Evolutionary conservation across 495 filamentous ascomycete genomes (phyloP).

Genomic region (Bacidia rubella): DNA sequence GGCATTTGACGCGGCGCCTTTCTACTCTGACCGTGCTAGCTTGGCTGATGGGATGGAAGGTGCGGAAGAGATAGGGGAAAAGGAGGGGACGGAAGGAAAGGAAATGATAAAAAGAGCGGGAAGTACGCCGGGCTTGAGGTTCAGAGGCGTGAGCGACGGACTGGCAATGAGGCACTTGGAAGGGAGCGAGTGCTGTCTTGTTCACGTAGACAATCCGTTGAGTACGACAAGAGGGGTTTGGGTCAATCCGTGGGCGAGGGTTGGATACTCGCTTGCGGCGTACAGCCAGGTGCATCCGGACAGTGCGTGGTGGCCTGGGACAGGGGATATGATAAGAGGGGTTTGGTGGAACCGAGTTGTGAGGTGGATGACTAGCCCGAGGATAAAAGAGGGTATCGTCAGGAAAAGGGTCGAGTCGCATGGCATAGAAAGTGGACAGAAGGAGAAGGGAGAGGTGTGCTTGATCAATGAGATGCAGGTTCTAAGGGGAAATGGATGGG

Average conservation of each 20-base stretch:
- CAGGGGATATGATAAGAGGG: constrained; percentile 25
- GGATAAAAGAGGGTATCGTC: constrained; percentile 28
- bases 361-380: constrained; percentile 31
- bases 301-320: constrained; percentile 25
- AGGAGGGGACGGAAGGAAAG: too few species aligned
- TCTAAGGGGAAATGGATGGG: constrained; percentile 60
- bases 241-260: constrained; percentile 65
- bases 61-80: too few species aligned
- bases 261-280: constrained; percentile 49
- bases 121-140: constrained; percentile 32
- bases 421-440: constrained; percentile 19
- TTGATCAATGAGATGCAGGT: constrained; percentile 81
- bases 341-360: constrained; percentile 46
- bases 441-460: constrained; percentile 43
- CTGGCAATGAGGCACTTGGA: constrained; percentile 59
- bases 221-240: constrained; percentile 47
- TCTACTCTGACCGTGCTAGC: constrained; percentile 31
- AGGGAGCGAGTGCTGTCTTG: constrained; percentile 71
- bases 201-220: constrained; percentile 59
- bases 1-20: constrained; percentile 44
- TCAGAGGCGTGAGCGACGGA: constrained; percentile 57
- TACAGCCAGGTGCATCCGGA: constrained; percentile 18
- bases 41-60: too few species aligned
- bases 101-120: too few species aligned
- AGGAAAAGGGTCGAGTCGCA: constrained; percentile 22